Evolutionary conservation across 2,329 filamentous ascomycete species (phyloP).

Genomic region (Bipolaris oryzae): DNA sequence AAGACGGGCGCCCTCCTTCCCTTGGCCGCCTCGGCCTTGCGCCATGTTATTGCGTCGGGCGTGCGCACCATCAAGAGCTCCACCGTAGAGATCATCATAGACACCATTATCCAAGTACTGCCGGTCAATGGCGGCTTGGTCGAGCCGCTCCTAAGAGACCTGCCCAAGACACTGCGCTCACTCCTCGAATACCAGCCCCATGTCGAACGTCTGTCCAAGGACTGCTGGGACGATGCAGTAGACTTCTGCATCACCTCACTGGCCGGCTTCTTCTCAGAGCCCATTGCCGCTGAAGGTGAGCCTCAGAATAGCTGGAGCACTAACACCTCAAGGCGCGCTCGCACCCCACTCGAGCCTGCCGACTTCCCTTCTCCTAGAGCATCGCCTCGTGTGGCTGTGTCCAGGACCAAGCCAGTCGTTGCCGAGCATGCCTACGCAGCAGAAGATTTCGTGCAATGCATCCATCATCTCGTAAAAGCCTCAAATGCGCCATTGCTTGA

Average conservation of each 20-base stretch:
- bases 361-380: constrained; percentile 33
- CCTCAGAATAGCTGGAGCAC: constrained; percentile 38
- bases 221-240: constrained; percentile 71
- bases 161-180: constrained; percentile 74
- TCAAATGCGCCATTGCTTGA: constrained; percentile 70
- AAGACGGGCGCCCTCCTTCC: constrained; percentile 61
- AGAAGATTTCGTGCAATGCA: constrained; percentile 62
- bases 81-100: constrained; percentile 77
- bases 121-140: constrained; percentile 68
- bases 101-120: constrained; percentile 80
- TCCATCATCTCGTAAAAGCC: constrained; percentile 67
- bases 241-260: constrained; percentile 75
- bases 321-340: constrained; percentile 35
- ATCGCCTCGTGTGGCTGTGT: constrained; percentile 30
- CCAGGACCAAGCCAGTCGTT: constrained; percentile 25
- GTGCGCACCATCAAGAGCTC: constrained; percentile 72
- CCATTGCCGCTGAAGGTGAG: constrained; percentile 29
- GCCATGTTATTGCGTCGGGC: constrained; percentile 73
- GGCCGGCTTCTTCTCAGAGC: constrained; percentile 30
- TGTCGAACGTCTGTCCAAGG: constrained; percentile 74
- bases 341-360: constrained; percentile 40
- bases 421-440: constrained; percentile 33
- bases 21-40: constrained; percentile 72
- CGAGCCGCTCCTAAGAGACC: constrained; percentile 73
- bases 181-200: constrained; percentile 77